Evolutionary conservation across 129 eudicot genomes (phyloP).

Genomic region (Saposhnikovia divaricata): DNA sequence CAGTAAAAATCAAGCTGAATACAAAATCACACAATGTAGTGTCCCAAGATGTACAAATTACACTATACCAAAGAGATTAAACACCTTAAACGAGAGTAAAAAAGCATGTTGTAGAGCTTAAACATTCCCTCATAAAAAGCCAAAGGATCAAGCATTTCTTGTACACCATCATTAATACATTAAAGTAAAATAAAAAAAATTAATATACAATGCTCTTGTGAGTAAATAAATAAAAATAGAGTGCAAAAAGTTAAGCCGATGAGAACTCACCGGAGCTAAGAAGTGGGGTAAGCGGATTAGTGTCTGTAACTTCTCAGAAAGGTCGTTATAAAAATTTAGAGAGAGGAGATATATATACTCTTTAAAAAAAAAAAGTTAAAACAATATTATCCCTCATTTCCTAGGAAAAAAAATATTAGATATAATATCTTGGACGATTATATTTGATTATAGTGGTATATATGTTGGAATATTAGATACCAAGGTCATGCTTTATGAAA

Average conservation of each 20-base stretch:
- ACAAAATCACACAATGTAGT: background rate
- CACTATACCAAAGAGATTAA: constrained; percentile 3
- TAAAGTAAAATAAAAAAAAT: background rate
- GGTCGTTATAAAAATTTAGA: background rate
- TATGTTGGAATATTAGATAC: too few species aligned
- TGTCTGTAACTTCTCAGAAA: constrained; percentile 28
- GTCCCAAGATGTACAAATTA: background rate
- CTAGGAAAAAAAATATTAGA: too few species aligned
- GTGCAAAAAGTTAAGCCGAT: background rate
- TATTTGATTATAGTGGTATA: too few species aligned
- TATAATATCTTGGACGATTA: too few species aligned
- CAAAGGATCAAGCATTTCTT: background rate
- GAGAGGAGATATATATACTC: background rate
- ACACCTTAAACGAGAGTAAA: background rate
- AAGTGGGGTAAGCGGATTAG: constrained; percentile 15
- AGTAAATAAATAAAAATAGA: constrained; percentile 4
- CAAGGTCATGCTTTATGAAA: too few species aligned
- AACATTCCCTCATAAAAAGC: background rate
- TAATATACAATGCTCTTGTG: background rate
- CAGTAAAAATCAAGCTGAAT: constrained; percentile 20
- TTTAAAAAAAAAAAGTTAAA: too few species aligned
- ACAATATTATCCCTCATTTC: too few species aligned
- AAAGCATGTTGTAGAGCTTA: background rate
- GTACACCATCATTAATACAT: too few species aligned
- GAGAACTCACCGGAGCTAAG: constrained; percentile 30